These are phyloP conservation scores for Blastobotrys robertii DNA, from an alignment of 805 yeast species.

Conservation along the genomic window DNA sequence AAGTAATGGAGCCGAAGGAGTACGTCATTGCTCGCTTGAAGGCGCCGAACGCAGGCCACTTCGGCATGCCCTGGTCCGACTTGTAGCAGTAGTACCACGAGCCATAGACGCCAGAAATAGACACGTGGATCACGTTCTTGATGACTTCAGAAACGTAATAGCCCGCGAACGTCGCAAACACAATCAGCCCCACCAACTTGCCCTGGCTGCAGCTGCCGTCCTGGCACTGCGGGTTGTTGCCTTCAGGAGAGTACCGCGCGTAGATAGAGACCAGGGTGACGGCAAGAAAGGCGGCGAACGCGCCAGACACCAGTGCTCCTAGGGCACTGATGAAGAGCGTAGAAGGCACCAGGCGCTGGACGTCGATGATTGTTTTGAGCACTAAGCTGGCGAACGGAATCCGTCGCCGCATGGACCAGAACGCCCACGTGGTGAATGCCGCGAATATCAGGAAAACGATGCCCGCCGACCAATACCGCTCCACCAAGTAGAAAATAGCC, in stretches of 20 bases:
- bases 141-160: constrained; percentile 76
- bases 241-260: constrained; percentile 51
- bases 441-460: constrained; percentile 63
- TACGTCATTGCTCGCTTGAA: constrained; percentile 71
- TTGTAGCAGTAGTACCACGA: constrained; percentile 80
- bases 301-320: constrained; percentile 51
- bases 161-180: constrained; percentile 74
- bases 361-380: constrained; percentile 63
- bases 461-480: constrained; percentile 70
- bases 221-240: constrained; percentile 39
- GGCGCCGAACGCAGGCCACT: constrained; percentile 70
- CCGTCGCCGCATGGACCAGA: constrained; percentile 60
- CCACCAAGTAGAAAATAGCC: constrained; percentile 60
- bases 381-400: constrained; percentile 70
- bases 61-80: constrained; percentile 72
- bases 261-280: constrained; percentile 66
- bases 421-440: constrained; percentile 53
- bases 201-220: constrained; percentile 49
- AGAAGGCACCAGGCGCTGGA: constrained; percentile 63
- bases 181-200: constrained; percentile 57
- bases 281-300: constrained; percentile 56
- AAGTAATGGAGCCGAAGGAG: constrained; percentile 84
- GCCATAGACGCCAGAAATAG: constrained; percentile 78
- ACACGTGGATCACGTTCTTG: constrained; percentile 68
- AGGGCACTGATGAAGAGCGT: constrained; percentile 49